phyloP scores from a whole-genome alignment of 2,329 filamentous ascomycete species.

The Xylaria sp. region DNA sequence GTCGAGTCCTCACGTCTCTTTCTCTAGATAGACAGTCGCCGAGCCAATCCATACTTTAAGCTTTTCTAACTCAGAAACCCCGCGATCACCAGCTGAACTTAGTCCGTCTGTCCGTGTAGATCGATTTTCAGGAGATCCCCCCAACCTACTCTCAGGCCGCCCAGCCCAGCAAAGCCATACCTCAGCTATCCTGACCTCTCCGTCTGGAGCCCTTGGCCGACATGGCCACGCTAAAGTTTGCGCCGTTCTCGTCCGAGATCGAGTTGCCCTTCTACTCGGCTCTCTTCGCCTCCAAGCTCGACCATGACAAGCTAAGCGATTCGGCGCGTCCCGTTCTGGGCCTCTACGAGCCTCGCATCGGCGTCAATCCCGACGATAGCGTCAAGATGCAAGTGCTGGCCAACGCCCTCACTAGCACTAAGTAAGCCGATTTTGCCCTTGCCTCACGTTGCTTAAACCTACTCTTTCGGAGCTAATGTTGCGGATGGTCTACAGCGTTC shows the following conservation, averaged over 20 bases:
- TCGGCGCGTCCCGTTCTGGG: constrained; percentile 88
- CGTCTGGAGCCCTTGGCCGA: constrained; percentile 17
- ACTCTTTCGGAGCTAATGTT: constrained; percentile 39
- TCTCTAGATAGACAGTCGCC: not conserved
- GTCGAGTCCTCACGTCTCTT: constrained; percentile 6
- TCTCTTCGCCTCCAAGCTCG: constrained; percentile 92
- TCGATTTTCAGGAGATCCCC: not conserved
- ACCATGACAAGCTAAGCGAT: constrained; percentile 96
- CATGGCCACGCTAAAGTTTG: constrained; percentile 71
- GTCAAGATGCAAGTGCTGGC: constrained; percentile 91
- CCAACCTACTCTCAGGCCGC: not conserved
- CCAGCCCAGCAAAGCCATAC: not conserved
- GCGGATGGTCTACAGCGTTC: constrained; percentile 62
- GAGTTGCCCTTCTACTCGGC: constrained; percentile 95
- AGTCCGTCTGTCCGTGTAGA: not conserved
- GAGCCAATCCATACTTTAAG: not conserved
- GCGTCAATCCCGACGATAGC: constrained; percentile 76
- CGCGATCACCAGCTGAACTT: not conserved
- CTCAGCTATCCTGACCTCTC: constrained; percentile 2
- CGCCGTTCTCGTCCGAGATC: constrained; percentile 91
- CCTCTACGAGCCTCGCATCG: constrained; percentile 83
- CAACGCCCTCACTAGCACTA: constrained; percentile 82
- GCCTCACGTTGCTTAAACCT: constrained; percentile 14
- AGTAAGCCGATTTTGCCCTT: constrained; percentile 64
- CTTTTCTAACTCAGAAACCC: constrained; percentile 1